Base-by-base conservation (phyloP, 208 protist species). In the Borovskyia barvae region DNA sequence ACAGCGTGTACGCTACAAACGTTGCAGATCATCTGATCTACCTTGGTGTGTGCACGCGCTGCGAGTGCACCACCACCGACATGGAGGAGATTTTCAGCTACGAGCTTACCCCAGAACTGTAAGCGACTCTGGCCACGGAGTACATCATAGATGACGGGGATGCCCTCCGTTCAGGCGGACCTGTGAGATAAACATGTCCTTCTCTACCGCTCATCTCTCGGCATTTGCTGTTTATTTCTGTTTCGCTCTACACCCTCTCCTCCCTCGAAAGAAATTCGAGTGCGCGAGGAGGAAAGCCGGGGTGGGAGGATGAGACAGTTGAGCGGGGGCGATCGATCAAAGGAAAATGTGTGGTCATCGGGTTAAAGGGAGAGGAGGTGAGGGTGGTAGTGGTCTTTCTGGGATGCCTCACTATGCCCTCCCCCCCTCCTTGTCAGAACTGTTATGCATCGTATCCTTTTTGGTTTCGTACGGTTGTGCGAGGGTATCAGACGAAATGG, bases 21-120 rank as follows among this genome's bases (percentile, higher is more conserved):
- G 39, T 83, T 15, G 11, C 56, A 15, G 80, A 91, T 36, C 84
- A 91, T 48, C 47, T 83, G 42, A 9, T 54, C n/a, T 91, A 91
- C 56, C 48, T 91, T 17, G 71, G 66, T 40, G 53, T 64, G 32
- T 85, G 67, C 55, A 80, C 80, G 1, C 47, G 33, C 2, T 91
- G 84, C 41, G 40, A 62, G 36, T 85, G 72, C 59, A 68, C 47
- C 0, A 26, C 33, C 20, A 50, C 37, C 20, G 32, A 17, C 39
- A 71, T 67, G 68, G 52, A 62, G 15, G 48, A 73, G 19, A 58
- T 62, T 28, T n/a, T 17, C 28, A 48, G 15, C 29, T 59, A 70
- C 37, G 35, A 17, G 30, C 59, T 58, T 28, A 33, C 39, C 25
- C 41, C 36, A 15, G 40, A 52, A 22, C 14, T 58, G 15, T 20